Percentiles rank a stretch among this genome's conserved stretches.
Evolutionary conservation across 139 green algal species (phyloP).

Genomic region (Desmodesmus armatus): DNA sequence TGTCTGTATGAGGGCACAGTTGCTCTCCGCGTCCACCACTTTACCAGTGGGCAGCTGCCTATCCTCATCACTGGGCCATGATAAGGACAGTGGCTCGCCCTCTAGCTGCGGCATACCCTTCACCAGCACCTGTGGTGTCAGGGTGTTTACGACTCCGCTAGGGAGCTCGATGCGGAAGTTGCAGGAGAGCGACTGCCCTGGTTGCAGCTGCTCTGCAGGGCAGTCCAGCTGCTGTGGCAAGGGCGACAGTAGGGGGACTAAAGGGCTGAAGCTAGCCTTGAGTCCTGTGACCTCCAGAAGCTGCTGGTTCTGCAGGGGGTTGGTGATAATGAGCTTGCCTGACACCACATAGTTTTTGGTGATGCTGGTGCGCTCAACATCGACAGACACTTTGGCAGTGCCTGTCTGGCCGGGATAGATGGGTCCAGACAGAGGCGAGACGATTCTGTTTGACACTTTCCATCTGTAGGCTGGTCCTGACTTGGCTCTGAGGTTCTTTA

Average conservation of each 20-base stretch:
- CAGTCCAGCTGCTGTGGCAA: background rate
- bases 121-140: background rate
- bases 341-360: background rate
- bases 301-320: no score
- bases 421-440: background rate
- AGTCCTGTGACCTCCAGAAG: no score
- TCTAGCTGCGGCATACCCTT: background rate
- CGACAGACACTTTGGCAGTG: background rate
- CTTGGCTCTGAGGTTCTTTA: background rate
- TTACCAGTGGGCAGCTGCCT: background rate
- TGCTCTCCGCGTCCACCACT: background rate
- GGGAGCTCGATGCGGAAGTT: background rate
- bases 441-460: slow-evolving; percentile 2
- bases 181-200: slow-evolving; percentile 8
- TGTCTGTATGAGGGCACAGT: slow-evolving; percentile 15
- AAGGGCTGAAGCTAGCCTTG: no score
- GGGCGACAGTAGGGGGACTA: slow-evolving; percentile 5
- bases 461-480: slow-evolving; percentile 21
- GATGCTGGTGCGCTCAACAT: background rate
- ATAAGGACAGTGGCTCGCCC: background rate
- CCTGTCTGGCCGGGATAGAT: background rate
- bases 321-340: background rate
- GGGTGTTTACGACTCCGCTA: background rate
- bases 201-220: background rate
- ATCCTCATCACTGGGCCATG: no score